Evolutionary conservation across 2,329 filamentous ascomycete species (phyloP).

Genomic region (Monilinia polystroma): DNA sequence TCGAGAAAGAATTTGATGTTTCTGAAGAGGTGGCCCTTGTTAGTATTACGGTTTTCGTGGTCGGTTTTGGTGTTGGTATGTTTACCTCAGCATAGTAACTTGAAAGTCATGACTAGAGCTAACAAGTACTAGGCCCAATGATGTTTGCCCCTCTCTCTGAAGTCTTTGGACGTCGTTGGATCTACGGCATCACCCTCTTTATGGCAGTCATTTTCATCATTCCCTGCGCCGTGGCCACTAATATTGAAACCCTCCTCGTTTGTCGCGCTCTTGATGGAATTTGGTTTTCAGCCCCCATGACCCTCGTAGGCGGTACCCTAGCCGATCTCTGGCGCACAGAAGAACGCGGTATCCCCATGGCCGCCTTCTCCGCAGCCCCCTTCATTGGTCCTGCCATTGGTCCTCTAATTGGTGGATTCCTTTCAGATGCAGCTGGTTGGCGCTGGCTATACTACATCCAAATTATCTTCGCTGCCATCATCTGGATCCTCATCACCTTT

Average conservation of each 20-base stretch:
- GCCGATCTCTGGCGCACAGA: slow-evolving; percentile 83
- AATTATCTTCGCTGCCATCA: slow-evolving; percentile 67
- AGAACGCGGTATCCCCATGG: slow-evolving; percentile 84
- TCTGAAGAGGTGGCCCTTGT: slow-evolving; percentile 72
- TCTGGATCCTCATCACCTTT: slow-evolving; percentile 56
- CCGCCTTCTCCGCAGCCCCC: slow-evolving; percentile 77
- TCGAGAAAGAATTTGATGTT: slow-evolving; percentile 62
- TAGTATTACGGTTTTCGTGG: slow-evolving; percentile 72
- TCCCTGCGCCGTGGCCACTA: slow-evolving; percentile 73
- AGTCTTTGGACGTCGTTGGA: slow-evolving; percentile 66
- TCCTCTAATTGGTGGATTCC: slow-evolving; percentile 73
- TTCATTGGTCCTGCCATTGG: slow-evolving; percentile 80
- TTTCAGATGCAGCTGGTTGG: slow-evolving; percentile 70
- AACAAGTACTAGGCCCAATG: no score
- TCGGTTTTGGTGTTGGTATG: slow-evolving; percentile 75
- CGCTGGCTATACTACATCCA: slow-evolving; percentile 88
- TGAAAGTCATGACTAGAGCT: slow-evolving; percentile 24
- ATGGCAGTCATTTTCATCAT: slow-evolving; percentile 77
- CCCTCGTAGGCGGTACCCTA: slow-evolving; percentile 76
- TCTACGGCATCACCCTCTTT: slow-evolving; percentile 52
- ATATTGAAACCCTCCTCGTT: slow-evolving; percentile 73
- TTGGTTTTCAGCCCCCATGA: slow-evolving; percentile 84
- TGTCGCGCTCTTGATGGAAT: slow-evolving; percentile 79
- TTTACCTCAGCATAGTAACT: slow-evolving; percentile 14
- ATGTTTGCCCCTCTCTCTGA: slow-evolving; percentile 51